phyloP scores from a whole-genome alignment of 257 asterid genomes.

The Verbena officinalis region DNA sequence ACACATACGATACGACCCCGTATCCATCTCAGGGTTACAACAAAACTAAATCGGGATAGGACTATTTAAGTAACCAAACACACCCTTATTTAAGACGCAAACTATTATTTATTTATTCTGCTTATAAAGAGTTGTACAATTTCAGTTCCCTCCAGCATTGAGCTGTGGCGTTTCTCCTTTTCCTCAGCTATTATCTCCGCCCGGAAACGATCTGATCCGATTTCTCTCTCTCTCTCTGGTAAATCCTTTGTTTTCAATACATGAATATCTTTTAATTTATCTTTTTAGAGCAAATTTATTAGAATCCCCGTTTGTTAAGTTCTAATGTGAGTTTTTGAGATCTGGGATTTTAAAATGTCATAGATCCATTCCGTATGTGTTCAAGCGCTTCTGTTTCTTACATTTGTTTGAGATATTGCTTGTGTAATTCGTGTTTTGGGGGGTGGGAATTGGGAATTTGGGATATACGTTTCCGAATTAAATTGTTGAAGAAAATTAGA shows the following conservation, averaged over 20 bases:
- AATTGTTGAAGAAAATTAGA: slow-evolving; percentile 16
- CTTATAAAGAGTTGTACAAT: slow-evolving; percentile 21
- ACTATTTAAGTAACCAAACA: slow-evolving; percentile 29
- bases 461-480: slow-evolving; percentile 13
- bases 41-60: slow-evolving; percentile 1
- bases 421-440: slow-evolving; percentile 3
- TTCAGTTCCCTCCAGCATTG: slow-evolving; percentile 25
- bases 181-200: slow-evolving; percentile 10
- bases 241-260: slow-evolving; percentile 7
- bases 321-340: slow-evolving; percentile 31
- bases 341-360: slow-evolving; percentile 32
- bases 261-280: not conserved
- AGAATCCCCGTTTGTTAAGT: not conserved
- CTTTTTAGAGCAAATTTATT: not conserved
- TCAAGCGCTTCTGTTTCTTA: not conserved
- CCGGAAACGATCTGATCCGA: slow-evolving; percentile 25
- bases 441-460: too few species aligned
- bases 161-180: slow-evolving; percentile 30
- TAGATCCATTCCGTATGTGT: slow-evolving; percentile 38
- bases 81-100: slow-evolving; percentile 1
- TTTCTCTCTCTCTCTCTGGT: slow-evolving; percentile 28
- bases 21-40: not conserved
- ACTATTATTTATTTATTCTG: not conserved
- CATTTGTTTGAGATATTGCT: slow-evolving; percentile 15
- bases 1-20: not conserved